A percentile compares a stretch with the other conserved stretches of the same genome.
Conservation (phyloP, 1,284 basidiomycete genomes). For the Sporisorium exsertum region DNA sequence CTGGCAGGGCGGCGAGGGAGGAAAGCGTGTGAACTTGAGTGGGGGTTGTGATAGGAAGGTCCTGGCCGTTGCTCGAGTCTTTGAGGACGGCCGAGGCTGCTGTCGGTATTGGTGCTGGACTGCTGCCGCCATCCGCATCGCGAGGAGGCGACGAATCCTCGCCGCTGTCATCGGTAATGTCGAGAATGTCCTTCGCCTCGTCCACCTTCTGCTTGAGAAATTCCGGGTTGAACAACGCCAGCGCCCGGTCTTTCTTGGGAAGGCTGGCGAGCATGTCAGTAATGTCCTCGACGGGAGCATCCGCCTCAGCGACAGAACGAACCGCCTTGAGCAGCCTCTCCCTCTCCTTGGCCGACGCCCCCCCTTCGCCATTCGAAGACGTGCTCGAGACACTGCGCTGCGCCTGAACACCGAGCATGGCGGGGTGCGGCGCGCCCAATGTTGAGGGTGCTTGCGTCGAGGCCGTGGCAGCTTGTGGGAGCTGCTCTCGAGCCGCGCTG, state of each 20-base stretch:
- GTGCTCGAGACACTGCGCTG: conserved; percentile 48
- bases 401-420: conserved; percentile 24
- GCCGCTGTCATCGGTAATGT: conserved; percentile 69
- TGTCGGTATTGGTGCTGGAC: not conserved
- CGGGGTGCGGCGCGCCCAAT: conserved; percentile 12
- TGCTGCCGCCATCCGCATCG: not conserved
- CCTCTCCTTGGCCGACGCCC: conserved; percentile 66
- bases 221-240: conserved; percentile 88
- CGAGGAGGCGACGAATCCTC: conserved; percentile 21
- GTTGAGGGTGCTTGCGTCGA: not conserved
- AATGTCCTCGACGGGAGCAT: conserved; percentile 60
- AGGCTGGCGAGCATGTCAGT: conserved; percentile 84
- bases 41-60: conserved; percentile 7
- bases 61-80: conserved; percentile 50
- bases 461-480: conserved; percentile 14
- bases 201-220: conserved; percentile 81
- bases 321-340: conserved; percentile 79
- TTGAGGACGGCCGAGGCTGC: conserved; percentile 10
- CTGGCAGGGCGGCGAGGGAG: conserved; percentile 77
- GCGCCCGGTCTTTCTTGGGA: conserved; percentile 85
- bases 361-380: conserved; percentile 37
- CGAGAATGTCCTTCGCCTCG: conserved; percentile 80
- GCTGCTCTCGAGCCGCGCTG: conserved; percentile 46
- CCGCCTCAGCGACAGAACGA: conserved; percentile 29
- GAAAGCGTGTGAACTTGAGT: conserved; percentile 50